Conservation (phyloP, 345 rosid genomes). For the Eucalyptus cloeziana region DNA sequence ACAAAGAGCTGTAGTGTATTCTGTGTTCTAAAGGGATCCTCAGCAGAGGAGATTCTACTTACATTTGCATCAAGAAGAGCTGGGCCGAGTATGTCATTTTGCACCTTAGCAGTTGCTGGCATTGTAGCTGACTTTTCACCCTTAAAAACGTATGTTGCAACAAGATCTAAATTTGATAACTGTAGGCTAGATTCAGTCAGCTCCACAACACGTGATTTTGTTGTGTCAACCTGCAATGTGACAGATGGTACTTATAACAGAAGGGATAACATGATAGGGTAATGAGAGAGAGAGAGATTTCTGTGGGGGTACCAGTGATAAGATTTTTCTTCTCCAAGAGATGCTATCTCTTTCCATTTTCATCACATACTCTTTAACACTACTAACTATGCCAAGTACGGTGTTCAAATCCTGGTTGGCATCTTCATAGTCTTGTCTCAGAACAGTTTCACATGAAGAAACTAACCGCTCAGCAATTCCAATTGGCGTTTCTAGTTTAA, state of each 20-base stretch:
- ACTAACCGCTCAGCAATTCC: constrained; percentile 71
- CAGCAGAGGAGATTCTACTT: constrained; percentile 11
- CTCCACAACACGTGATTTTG: constrained; percentile 65
- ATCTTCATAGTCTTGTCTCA: constrained; percentile 38
- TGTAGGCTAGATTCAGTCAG: constrained; percentile 63
- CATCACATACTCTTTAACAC: constrained; percentile 31
- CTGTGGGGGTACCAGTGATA: constrained; percentile 41
- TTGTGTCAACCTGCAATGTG: constrained; percentile 49
- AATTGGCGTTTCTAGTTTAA: constrained; percentile 89
- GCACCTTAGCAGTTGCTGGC: constrained; percentile 52
- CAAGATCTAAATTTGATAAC: constrained; percentile 75
- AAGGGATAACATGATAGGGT: neutral
- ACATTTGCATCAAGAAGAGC: constrained; percentile 68
- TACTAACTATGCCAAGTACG: constrained; percentile 37
- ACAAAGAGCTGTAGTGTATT: neutral
- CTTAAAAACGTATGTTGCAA: constrained; percentile 39
- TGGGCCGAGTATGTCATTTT: constrained; percentile 65
- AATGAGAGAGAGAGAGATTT: neutral
- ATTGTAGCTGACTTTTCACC: constrained; percentile 36
- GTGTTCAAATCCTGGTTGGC: constrained; percentile 57
- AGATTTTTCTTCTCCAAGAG: constrained; percentile 58
- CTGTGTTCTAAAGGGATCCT: neutral
- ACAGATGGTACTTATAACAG: neutral
- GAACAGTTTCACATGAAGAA: constrained; percentile 53
- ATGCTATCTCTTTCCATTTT: constrained; percentile 82